Conservation (phyloP, 805 yeast genomes). For the Sungouiella thailandica region DNA sequence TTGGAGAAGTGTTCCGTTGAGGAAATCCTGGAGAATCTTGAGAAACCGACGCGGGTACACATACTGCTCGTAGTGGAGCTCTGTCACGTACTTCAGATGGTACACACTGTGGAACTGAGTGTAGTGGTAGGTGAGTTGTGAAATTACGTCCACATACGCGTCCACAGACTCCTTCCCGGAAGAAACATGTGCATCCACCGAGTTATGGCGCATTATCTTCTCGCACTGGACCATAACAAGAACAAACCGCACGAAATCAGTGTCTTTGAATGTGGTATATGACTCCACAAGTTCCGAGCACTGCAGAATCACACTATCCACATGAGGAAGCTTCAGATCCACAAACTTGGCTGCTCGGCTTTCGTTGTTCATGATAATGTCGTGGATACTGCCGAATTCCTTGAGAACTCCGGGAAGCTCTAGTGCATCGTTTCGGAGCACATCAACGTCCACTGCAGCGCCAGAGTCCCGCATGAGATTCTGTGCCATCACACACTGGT, state of each 20-base stretch:
- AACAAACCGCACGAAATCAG: conserved; percentile 22
- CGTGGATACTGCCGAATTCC: conserved; percentile 25
- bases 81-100: conserved; percentile 32
- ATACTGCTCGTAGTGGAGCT: conserved; percentile 36
- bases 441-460: conserved; percentile 31
- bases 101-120: conserved; percentile 28
- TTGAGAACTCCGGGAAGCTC: conserved; percentile 56
- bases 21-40: conserved; percentile 25
- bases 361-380: conserved; percentile 32
- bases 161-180: conserved; percentile 7
- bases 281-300: conserved; percentile 15
- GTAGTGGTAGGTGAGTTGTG: conserved; percentile 32
- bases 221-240: conserved; percentile 15
- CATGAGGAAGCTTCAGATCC: conserved; percentile 8
- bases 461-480: conserved; percentile 27
- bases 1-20: conserved; percentile 26
- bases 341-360: conserved; percentile 23
- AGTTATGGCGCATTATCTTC: conserved; percentile 3
- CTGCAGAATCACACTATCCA: conserved; percentile 12
- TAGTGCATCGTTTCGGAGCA: conserved; percentile 46
- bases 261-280: conserved; percentile 20
- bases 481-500: conserved; percentile 59
- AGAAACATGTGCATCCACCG: neutral
- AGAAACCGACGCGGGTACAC: conserved; percentile 35
- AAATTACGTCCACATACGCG: conserved; percentile 21